A percentile compares a stretch with the other conserved stretches of the same genome.
Conservation (phyloP, 2,329 filamentous ascomycete genomes). For the Diplocarpon mali region DNA sequence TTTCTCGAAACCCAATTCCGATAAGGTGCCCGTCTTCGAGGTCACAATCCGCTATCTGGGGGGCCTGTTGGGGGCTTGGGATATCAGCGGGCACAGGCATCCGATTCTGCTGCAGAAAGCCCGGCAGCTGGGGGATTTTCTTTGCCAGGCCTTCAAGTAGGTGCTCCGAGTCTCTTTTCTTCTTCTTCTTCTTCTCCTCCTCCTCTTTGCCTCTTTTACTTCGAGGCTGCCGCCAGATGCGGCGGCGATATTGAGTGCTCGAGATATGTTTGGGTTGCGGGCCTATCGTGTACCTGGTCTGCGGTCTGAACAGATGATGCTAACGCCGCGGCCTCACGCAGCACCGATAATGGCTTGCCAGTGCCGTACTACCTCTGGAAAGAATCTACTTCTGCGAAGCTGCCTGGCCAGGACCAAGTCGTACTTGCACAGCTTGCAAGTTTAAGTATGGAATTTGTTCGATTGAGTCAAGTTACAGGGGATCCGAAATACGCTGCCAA, state of each 20-base stretch:
- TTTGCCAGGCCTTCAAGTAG: constrained; percentile 33
- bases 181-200: no score
- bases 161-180: neutral
- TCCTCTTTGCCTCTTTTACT: neutral
- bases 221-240: neutral
- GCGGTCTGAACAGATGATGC: neutral
- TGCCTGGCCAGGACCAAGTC: neutral
- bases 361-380: constrained; percentile 7
- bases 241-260: neutral
- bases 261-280: neutral
- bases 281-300: neutral
- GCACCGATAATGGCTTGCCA: constrained; percentile 30
- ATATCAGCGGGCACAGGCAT: constrained; percentile 23
- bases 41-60: constrained; percentile 31
- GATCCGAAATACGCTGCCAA: constrained; percentile 51
- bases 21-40: constrained; percentile 28
- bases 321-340: neutral
- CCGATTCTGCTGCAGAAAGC: constrained; percentile 25
- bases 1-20: constrained; percentile 15
- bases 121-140: constrained; percentile 24
- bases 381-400: neutral
- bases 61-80: constrained; percentile 29
- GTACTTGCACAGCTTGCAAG: constrained; percentile 6
- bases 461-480: constrained; percentile 50
- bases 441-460: constrained; percentile 49